phyloP scores from a whole-genome alignment of 306 rosid species.

The Trifolium subterraneum region DNA sequence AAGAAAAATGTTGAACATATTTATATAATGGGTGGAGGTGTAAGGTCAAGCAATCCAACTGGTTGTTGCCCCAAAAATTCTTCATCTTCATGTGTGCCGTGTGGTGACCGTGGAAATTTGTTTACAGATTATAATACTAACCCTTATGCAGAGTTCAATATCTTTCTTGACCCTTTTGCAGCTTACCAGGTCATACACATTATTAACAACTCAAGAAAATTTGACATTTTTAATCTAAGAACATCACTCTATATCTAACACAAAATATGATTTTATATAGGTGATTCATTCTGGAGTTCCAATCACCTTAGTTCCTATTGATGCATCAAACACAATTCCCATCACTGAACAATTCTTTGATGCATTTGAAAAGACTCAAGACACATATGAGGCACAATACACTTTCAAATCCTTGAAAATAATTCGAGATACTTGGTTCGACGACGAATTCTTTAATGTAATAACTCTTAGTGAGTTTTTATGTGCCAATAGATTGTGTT shows the following conservation, averaged over 20 bases:
- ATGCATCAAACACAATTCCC: slow-evolving; percentile 92
- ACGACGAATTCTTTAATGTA: slow-evolving; percentile 69
- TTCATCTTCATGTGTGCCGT: slow-evolving; percentile 67
- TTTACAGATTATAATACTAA: slow-evolving; percentile 71
- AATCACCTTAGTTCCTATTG: slow-evolving; percentile 88
- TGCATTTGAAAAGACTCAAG: slow-evolving; percentile 64
- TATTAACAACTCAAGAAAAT: too few species aligned
- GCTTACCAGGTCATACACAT: slow-evolving; percentile 74
- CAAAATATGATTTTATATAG: slow-evolving; percentile 47
- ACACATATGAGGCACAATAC: slow-evolving; percentile 81
- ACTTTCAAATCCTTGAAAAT: slow-evolving; percentile 82
- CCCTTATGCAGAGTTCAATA: slow-evolving; percentile 89
- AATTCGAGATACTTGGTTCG: slow-evolving; percentile 81
- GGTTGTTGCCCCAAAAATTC: slow-evolving; percentile 84
- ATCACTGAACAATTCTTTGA: slow-evolving; percentile 65
- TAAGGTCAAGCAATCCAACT: slow-evolving; percentile 80
- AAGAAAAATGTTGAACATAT: slow-evolving; percentile 83
- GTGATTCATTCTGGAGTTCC: slow-evolving; percentile 95
- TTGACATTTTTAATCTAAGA: too few species aligned
- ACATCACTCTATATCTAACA: too few species aligned
- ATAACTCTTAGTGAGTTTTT: slow-evolving; percentile 25
- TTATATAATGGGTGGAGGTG: slow-evolving; percentile 92
- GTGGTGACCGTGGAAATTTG: slow-evolving; percentile 84
- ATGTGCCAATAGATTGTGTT: background rate
- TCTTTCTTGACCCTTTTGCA: slow-evolving; percentile 93